Evolutionary conservation across 169 alveolate species (phyloP).

Genomic region (Plasmodium adleri): DNA sequence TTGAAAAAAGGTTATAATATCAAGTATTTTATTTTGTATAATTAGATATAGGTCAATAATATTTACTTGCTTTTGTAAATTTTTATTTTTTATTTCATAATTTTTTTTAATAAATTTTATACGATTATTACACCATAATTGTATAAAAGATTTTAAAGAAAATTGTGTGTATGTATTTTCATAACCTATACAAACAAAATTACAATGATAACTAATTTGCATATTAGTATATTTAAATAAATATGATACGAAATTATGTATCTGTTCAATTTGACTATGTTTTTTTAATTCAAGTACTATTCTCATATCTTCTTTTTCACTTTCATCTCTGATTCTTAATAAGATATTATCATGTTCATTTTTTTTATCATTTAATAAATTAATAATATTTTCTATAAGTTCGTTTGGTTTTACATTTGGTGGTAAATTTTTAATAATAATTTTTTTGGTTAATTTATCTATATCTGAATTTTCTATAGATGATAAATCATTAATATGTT

Average conservation of each 20-base stretch:
- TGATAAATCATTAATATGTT: slow-evolving; percentile 28
- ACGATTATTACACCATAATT: slow-evolving; percentile 59
- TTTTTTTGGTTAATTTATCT: slow-evolving; percentile 41
- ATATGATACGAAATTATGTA: slow-evolving; percentile 38
- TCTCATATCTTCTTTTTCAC: slow-evolving; percentile 78
- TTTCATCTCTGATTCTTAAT: slow-evolving; percentile 76
- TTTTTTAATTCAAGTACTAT: slow-evolving; percentile 74
- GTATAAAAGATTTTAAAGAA: slow-evolving; percentile 54
- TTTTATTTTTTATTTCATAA: slow-evolving; percentile 40
- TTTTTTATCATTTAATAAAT: slow-evolving; percentile 49
- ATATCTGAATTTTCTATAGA: slow-evolving; percentile 9
- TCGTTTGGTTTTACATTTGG: slow-evolving; percentile 78
- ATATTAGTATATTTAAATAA: slow-evolving; percentile 60
- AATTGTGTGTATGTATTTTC: slow-evolving; percentile 70
- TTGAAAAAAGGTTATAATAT: slow-evolving; percentile 48
- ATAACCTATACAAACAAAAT: slow-evolving; percentile 75
- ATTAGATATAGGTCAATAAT: slow-evolving; percentile 49
- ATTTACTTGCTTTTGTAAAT: slow-evolving; percentile 35
- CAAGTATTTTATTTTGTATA: slow-evolving; percentile 64
- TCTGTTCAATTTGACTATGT: slow-evolving; percentile 71
- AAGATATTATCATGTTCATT: slow-evolving; percentile 72
- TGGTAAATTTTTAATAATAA: slow-evolving; percentile 78
- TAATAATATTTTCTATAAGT: slow-evolving; percentile 25
- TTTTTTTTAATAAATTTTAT: slow-evolving; percentile 43
- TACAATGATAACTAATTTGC: slow-evolving; percentile 72